A percentile compares a stretch with the other conserved stretches of the same genome.
Evolutionary conservation across 169 alveolate genomes (phyloP).

Genomic region (Blepharisma undulans): DNA sequence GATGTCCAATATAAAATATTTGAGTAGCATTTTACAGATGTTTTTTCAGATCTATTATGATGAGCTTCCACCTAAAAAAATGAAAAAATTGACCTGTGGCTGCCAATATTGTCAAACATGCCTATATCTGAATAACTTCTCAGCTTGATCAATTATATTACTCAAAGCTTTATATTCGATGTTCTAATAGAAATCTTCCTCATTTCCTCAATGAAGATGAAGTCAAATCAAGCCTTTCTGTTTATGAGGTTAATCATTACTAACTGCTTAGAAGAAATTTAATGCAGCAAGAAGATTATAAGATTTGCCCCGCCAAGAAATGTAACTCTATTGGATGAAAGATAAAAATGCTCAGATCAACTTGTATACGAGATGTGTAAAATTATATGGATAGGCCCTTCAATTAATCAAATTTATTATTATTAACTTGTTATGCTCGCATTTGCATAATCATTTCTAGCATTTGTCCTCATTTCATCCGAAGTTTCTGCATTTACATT

Average conservation of each 20-base stretch:
- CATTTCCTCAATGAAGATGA: constrained; percentile 21
- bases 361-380: not conserved
- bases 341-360: not conserved
- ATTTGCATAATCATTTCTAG: not conserved
- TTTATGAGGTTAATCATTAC: not conserved
- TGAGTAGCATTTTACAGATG: not conserved
- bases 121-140: not conserved
- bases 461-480: not conserved
- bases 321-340: constrained; percentile 26
- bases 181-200: not conserved
- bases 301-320: not conserved
- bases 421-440: not conserved
- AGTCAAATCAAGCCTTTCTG: not conserved
- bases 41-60: not conserved
- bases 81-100: constrained; percentile 8
- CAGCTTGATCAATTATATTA: constrained; percentile 6
- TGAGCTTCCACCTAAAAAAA: not conserved
- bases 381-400: constrained; percentile 6
- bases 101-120: not conserved
- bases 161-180: not conserved
- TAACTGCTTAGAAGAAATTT: not conserved
- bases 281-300: not conserved
- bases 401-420: too few species aligned
- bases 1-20: not conserved
- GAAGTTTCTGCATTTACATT: not conserved